These are phyloP conservation scores for Annulohypoxylon maeteangense DNA, from an alignment of 495 filamentous ascomycete species.

Conservation along the genomic window DNA sequence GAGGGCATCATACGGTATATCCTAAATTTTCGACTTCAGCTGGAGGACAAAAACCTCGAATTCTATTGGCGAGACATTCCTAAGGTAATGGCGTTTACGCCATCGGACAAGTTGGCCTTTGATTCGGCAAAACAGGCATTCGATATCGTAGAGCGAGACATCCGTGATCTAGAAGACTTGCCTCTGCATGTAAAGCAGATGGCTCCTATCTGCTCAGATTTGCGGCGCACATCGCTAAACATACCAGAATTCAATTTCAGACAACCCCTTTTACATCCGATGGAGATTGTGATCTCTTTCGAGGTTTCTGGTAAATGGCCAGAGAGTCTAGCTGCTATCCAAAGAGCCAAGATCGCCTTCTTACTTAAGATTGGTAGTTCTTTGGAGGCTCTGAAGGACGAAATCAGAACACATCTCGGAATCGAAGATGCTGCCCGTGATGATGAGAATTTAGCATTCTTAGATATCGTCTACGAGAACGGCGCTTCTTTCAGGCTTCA, in stretches of 20 bases:
- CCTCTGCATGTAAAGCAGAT: conserved; percentile 85
- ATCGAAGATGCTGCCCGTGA: conserved; percentile 77
- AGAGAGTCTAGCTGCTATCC: conserved; percentile 87
- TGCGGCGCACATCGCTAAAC: conserved; percentile 76
- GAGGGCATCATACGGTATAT: conserved; percentile 82
- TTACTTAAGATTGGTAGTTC: conserved; percentile 81
- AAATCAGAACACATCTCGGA: conserved; percentile 72
- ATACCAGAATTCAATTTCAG: conserved; percentile 55
- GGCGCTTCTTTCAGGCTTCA: conserved; percentile 75
- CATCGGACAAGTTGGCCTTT: conserved; percentile 62
- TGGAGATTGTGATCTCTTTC: conserved; percentile 84
- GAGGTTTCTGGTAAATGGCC: conserved; percentile 96
- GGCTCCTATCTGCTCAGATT: conserved; percentile 71
- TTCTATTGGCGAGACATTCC: conserved; percentile 73
- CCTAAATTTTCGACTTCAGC: conserved; percentile 68
- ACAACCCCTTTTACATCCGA: conserved; percentile 50
- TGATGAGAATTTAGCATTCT: conserved; percentile 79
- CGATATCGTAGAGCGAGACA: conserved; percentile 73
- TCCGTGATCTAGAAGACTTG: conserved; percentile 79
- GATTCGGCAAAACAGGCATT: conserved; percentile 67
- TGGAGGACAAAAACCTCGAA: conserved; percentile 60
- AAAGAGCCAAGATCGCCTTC: conserved; percentile 93
- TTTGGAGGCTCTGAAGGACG: conserved; percentile 64
- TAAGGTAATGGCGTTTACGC: conserved; percentile 61
- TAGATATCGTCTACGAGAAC: conserved; percentile 79